phyloP scores from a whole-genome alignment of 2,329 filamentous ascomycete genomes.

The Epichloe bromicola region DNA sequence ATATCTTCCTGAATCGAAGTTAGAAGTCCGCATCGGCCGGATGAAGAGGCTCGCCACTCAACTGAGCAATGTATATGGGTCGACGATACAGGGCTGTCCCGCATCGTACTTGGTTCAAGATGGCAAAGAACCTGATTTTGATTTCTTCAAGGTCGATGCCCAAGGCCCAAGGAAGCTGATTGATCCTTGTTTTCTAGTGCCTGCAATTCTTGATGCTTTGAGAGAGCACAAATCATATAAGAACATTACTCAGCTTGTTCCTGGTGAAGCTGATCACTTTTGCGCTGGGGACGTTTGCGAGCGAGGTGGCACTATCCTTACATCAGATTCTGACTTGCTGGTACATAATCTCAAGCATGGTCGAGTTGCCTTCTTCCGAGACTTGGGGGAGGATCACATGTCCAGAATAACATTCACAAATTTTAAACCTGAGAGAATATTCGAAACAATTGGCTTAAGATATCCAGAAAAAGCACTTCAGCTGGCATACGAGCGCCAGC shows the following conservation, averaged over 20 bases:
- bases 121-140: conserved; percentile 5
- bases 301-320: conserved; percentile 48
- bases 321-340: conserved; percentile 78
- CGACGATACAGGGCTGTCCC: conserved; percentile 16
- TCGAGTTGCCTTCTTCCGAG: conserved; percentile 54
- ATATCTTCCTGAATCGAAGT: conserved; percentile 57
- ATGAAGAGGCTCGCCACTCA: conserved; percentile 43
- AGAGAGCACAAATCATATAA: conserved; percentile 28
- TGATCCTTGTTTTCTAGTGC: conserved; percentile 60
- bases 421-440: conserved; percentile 25
- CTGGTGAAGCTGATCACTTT: conserved; percentile 74
- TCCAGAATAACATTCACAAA: conserved; percentile 13
- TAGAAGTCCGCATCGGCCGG: conserved; percentile 45
- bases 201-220: conserved; percentile 62
- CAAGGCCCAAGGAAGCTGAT: conserved; percentile 22
- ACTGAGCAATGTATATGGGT: conserved; percentile 33
- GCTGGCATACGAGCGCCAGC: conserved; percentile 23
- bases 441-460: conserved; percentile 28
- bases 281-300: conserved; percentile 54
- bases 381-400: conserved; percentile 33
- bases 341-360: conserved; percentile 58
- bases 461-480: conserved; percentile 15
- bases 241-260: conserved; percentile 44
- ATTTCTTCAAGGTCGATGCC: conserved; percentile 14
- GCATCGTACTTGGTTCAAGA: conserved; percentile 9